Evolutionary conservation across 2,329 filamentous ascomycete genomes (phyloP).

Genomic region (Penicillium decumbens): DNA sequence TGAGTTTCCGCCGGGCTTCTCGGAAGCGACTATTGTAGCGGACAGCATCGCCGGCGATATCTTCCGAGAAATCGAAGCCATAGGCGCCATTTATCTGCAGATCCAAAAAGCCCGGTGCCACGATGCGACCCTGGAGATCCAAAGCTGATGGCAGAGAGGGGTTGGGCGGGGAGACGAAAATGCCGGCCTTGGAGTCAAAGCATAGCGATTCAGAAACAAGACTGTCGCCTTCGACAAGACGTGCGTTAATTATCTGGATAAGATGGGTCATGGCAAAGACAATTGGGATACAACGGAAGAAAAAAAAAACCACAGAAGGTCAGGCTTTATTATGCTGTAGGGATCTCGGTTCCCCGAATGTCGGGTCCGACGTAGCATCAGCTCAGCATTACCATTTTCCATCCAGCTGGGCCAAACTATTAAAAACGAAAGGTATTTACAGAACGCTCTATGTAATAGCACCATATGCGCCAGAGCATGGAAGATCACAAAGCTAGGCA

Average conservation of each 20-base stretch:
- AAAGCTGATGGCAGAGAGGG: neutral
- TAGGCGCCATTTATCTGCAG: conserved; percentile 17
- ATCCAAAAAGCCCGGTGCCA: conserved; percentile 15
- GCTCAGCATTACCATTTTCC: conserved; percentile 8
- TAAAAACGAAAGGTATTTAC: conserved; percentile 21
- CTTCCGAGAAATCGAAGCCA: conserved; percentile 35
- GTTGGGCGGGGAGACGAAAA: conserved; percentile 6
- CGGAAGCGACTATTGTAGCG: conserved; percentile 5
- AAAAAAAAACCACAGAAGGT: neutral
- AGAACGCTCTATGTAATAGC: conserved; percentile 26
- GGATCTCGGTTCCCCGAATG: neutral
- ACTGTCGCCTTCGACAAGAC: conserved; percentile 30
- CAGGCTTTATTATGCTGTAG: neutral
- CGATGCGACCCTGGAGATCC: conserved; percentile 8
- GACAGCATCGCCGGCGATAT: neutral
- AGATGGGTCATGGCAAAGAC: conserved; percentile 3
- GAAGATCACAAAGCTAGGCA: conserved; percentile 1
- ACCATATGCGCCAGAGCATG: conserved; percentile 18
- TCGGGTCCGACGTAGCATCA: conserved; percentile 1
- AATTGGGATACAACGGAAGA: neutral
- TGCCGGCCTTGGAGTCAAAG: conserved; percentile 6
- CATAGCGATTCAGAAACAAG: conserved; percentile 31
- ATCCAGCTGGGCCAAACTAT: conserved; percentile 6
- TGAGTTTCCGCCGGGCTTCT: conserved; percentile 9
- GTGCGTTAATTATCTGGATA: conserved; percentile 24